phyloP scores from a whole-genome alignment of 2,329 filamentous ascomycete species.

The Periconia sp. region DNA sequence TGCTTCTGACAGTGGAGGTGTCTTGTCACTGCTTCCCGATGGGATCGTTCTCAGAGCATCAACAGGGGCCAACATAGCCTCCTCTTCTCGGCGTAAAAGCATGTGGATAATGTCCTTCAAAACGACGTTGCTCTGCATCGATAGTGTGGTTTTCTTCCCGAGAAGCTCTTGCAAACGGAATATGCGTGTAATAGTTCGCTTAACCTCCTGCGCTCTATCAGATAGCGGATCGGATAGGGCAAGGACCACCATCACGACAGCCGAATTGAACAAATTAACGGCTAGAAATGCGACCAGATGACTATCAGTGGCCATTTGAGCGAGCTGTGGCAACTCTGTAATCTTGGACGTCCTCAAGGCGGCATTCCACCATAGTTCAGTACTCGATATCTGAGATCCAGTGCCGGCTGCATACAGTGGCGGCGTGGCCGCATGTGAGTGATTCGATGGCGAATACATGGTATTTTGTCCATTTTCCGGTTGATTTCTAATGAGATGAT shows the following conservation, averaged over 20 bases:
- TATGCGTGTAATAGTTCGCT: constrained; percentile 52
- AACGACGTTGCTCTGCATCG: too few relatives aligned
- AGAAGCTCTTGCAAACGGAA: constrained; percentile 49
- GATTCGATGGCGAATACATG: constrained; percentile 6
- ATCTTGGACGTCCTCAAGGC: constrained; percentile 49
- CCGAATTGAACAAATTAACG: constrained; percentile 54
- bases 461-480: constrained; percentile 10
- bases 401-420: neutral
- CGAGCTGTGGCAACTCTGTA: constrained; percentile 40
- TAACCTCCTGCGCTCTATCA: constrained; percentile 50
- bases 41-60: too few relatives aligned
- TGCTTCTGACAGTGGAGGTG: too few relatives aligned
- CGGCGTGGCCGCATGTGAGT: neutral
- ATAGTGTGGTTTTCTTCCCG: neutral
- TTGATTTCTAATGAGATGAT: constrained; percentile 30
- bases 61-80: too few relatives aligned
- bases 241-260: constrained; percentile 51
- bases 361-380: constrained; percentile 45
- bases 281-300: constrained; percentile 53
- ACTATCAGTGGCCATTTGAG: constrained; percentile 50
- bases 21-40: too few relatives aligned
- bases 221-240: constrained; percentile 52
- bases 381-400: constrained; percentile 24
- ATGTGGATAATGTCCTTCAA: too few relatives aligned
- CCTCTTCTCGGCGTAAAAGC: too few relatives aligned